phyloP scores from a whole-genome alignment of 1,284 basidiomycete species.

The Malassezia sp. region DNA sequence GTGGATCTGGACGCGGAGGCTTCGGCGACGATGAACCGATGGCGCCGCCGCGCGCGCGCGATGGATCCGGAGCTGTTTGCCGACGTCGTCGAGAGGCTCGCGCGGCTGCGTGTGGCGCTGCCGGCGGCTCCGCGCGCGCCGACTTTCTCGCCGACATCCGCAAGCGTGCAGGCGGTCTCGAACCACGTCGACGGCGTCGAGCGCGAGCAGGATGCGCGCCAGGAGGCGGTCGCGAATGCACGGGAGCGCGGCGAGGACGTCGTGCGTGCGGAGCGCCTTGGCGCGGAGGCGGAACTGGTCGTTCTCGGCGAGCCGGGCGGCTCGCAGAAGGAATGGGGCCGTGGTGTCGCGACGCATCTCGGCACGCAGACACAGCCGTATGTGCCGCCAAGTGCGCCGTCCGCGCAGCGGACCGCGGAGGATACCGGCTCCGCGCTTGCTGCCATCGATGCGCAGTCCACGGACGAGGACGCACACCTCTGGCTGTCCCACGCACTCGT shows the following conservation, averaged over 20 bases:
- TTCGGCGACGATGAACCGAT: neutral
- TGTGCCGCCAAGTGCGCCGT: conserved; percentile 21
- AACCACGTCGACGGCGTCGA: conserved; percentile 5
- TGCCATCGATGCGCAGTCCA: conserved; percentile 2
- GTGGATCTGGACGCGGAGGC: conserved; percentile 1
- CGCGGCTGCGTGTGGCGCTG: conserved; percentile 5
- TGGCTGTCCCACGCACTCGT: conserved; percentile 41
- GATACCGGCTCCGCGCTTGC: neutral
- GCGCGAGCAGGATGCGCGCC: conserved; percentile 23
- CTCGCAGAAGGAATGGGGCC: conserved; percentile 31
- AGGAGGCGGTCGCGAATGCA: conserved; percentile 35
- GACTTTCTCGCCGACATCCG: conserved; percentile 9
- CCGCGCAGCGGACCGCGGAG: neutral
- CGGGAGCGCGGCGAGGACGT: conserved; percentile 40
- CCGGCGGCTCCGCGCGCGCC: neutral
- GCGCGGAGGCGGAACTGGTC: conserved; percentile 42
- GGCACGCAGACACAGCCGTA: conserved; percentile 36
- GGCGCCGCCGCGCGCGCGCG: conserved; percentile 11
- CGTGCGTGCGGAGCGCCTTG: conserved; percentile 32
- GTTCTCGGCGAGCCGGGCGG: conserved; percentile 42
- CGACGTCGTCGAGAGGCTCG: conserved; percentile 7
- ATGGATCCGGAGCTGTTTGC: conserved; percentile 10
- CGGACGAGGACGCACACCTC: conserved; percentile 35
- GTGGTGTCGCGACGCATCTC: conserved; percentile 38
- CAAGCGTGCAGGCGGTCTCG: conserved; percentile 6